These are phyloP conservation scores for Hypoxylon sp. DNA, from an alignment of 2,329 filamentous ascomycete genomes.

Conservation along the genomic window DNA sequence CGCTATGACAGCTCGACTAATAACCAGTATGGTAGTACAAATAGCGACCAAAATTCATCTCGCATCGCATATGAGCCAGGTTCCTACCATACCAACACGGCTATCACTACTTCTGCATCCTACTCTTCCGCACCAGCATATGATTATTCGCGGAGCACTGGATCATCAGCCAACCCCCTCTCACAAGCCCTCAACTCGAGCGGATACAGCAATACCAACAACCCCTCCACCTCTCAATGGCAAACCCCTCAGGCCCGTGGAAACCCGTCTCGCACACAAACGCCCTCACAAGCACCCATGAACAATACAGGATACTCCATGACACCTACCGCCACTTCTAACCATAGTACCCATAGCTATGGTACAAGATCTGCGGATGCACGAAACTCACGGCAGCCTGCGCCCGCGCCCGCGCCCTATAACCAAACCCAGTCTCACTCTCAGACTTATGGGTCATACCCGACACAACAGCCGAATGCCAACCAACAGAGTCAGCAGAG, in stretches of 20 bases:
- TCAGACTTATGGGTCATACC: conserved; percentile 43
- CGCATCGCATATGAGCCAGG: conserved; percentile 42
- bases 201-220: conserved; percentile 33
- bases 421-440: conserved; percentile 42
- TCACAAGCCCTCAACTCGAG: conserved; percentile 40
- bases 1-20: conserved; percentile 45
- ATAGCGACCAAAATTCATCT: conserved; percentile 37
- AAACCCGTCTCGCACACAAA: too few relatives aligned
- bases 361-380: conserved; percentile 41
- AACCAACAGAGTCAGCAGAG: conserved; percentile 40
- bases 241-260: conserved; percentile 38
- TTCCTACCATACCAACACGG: conserved; percentile 40
- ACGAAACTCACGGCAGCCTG: conserved; percentile 37
- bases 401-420: conserved; percentile 43
- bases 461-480: conserved; percentile 41
- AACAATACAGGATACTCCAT: conserved; percentile 38
- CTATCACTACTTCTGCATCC: conserved; percentile 37
- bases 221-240: conserved; percentile 39
- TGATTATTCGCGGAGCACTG: conserved; percentile 41
- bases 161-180: conserved; percentile 39
- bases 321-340: conserved; percentile 29
- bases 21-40: conserved; percentile 36
- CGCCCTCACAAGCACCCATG: conserved; percentile 31
- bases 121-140: conserved; percentile 42
- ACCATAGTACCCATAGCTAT: conserved; percentile 39